Evolutionary conservation across 208 protist genomes (phyloP).

Genomic region (Entamoeba histolytica): DNA sequence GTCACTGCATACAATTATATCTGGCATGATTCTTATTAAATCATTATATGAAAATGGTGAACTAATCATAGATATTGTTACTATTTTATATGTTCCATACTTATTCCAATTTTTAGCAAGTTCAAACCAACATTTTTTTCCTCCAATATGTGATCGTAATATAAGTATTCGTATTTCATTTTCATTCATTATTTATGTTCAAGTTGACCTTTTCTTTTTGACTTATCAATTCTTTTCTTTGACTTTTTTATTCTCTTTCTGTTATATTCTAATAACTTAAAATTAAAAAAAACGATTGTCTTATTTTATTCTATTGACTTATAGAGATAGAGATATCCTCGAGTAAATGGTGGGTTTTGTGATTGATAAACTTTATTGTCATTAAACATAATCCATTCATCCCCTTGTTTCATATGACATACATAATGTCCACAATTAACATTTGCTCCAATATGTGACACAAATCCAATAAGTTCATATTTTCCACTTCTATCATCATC

Average conservation of each 20-base stretch:
- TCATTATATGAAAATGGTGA: not conserved
- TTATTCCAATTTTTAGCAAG: not conserved
- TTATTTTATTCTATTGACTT: not conserved
- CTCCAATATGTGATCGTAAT: not conserved
- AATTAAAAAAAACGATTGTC: too few relatives aligned
- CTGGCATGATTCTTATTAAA: not conserved
- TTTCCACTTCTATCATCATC: not conserved
- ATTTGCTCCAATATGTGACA: not conserved
- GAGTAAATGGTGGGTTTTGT: not conserved
- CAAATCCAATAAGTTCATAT: not conserved
- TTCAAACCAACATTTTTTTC: not conserved
- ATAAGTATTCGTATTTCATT: not conserved
- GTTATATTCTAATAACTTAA: too few relatives aligned
- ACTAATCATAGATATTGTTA: not conserved
- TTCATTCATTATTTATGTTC: not conserved
- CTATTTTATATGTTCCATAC: not conserved
- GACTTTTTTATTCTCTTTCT: too few relatives aligned
- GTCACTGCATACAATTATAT: not conserved
- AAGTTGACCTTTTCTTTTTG: too few relatives aligned
- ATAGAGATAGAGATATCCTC: not conserved
- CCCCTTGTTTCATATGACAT: not conserved
- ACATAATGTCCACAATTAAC: not conserved
- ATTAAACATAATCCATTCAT: not conserved
- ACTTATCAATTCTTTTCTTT: too few relatives aligned
- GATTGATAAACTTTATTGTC: not conserved